phyloP scores from a whole-genome alignment of 257 asterid genomes.

The Ophiorrhiza pumila region DNA sequence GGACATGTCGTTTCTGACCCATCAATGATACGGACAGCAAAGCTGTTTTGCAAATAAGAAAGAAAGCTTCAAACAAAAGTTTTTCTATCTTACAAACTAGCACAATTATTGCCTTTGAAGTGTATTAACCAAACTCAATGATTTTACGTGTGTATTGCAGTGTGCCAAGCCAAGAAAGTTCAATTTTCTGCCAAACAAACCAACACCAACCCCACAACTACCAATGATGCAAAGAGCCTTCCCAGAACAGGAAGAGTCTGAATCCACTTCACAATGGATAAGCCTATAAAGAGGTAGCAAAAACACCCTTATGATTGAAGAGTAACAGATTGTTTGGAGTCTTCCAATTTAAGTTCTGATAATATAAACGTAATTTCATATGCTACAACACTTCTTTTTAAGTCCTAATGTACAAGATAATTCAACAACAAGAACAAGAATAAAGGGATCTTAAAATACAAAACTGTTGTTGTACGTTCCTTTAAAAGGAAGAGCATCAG shows the following conservation, averaged over 20 bases:
- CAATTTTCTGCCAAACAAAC: too few relatives aligned
- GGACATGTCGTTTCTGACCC: not conserved
- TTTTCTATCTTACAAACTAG: too few relatives aligned
- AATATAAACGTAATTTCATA: not conserved
- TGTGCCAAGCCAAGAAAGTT: too few relatives aligned
- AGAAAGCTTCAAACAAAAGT: not conserved
- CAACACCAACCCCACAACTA: too few relatives aligned
- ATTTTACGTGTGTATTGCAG: too few relatives aligned
- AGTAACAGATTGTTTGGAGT: not conserved
- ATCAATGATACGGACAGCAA: not conserved
- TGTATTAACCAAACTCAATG: too few relatives aligned
- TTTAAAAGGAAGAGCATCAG: slow-evolving; percentile 4
- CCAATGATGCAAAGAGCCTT: not conserved
- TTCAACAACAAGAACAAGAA: slow-evolving; percentile 3
- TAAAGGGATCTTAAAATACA: not conserved
- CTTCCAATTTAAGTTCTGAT: not conserved
- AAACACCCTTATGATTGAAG: not conserved
- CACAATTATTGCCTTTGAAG: too few relatives aligned
- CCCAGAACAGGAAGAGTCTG: not conserved
- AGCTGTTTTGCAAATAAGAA: not conserved
- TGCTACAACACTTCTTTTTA: not conserved
- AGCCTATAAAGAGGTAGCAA: not conserved
- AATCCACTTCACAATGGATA: too few relatives aligned
- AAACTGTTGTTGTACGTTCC: slow-evolving; percentile 9
- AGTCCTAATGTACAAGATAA: slow-evolving; percentile 15